Base-by-base conservation (phyloP, 1,284 basidiomycete species). In the Phellopilus nigrolimitatus region DNA sequence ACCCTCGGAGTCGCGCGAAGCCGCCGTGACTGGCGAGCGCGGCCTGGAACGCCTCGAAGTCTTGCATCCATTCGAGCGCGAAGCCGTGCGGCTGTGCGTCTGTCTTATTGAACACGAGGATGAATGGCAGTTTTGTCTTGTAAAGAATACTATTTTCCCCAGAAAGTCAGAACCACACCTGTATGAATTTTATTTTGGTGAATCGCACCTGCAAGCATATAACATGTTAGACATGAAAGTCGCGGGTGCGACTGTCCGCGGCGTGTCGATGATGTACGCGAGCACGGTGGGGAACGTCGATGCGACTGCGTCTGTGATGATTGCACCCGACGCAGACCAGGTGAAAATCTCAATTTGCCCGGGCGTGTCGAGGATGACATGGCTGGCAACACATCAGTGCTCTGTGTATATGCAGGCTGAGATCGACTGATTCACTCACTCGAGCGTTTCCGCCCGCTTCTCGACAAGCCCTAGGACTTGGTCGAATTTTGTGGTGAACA, bases 151-250 rank as follows among this genome's bases (percentile, higher is more conserved):
- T 95, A 58, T 21, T 10, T 38, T 31, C 22, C 21, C 52, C 34
- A 55, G 31, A 9, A 49, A 48, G 36, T 40, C 19, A 15, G 24
- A 41, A 41, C n/a, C 28, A 21, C 24, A 17, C 17, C 17, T 13
- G 38, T 33, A 15, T 27, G 27, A 12, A n/a, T 33, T 9, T 9
- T 3, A 7, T 9, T 6, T 21, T 13, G 30, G n/a, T n/a, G 31
- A 3, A 39, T 68, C 81, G 58, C 56, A 88, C 89, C 90, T 93
- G 78, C 97, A 99, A 0, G 97, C 97, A 64, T 99, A 99, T 45
- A 99, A 78, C 97, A 99, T 99, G 69, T 99, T 99, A 48, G 88
- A 93, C 97, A 99, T 99, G 69, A 99, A 99, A 0, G 97, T 99
- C 4, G 95, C 93, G 0, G 97, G 97, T 0, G 94, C 85, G 0